phyloP scores from a whole-genome alignment of 345 rosid species.

The Eucalyptus polybractea region DNA sequence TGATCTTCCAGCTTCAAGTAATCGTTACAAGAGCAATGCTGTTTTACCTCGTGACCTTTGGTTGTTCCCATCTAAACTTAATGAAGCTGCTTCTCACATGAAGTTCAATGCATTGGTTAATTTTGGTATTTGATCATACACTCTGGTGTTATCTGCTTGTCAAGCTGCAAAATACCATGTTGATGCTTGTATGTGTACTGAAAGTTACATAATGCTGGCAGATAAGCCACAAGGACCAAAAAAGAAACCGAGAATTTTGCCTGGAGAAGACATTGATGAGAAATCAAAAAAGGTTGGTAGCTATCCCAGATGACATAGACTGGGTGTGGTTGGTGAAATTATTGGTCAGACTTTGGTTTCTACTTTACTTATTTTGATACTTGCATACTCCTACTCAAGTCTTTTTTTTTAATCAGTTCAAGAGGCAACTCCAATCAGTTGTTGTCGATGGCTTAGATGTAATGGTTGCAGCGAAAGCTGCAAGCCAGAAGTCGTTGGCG shows the following conservation, averaged over 20 bases:
- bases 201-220: constrained; percentile 5
- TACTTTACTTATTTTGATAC: background rate
- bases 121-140: background rate
- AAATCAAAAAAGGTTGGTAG: constrained; percentile 56
- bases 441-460: constrained; percentile 60
- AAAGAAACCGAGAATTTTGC: constrained; percentile 75
- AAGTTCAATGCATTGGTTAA: background rate
- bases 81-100: background rate
- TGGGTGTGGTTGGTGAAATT: background rate
- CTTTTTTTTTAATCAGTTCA: constrained; percentile 31
- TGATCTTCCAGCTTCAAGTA: background rate
- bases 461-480: constrained; percentile 44
- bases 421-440: constrained; percentile 26
- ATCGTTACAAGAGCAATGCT: background rate
- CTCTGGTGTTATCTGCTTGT: background rate
- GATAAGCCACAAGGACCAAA: constrained; percentile 54
- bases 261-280: constrained; percentile 28
- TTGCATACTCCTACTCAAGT: background rate
- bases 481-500: constrained; percentile 34
- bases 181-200: background rate
- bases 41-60: background rate
- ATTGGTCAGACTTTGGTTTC: background rate
- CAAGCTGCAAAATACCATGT: background rate
- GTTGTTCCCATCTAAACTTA: background rate
- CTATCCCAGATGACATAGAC: background rate